Percentiles rank a stretch among this genome's conserved stretches.
Conservation (phyloP, 495 filamentous ascomycete genomes). For the Sordaria brevicollis region DNA sequence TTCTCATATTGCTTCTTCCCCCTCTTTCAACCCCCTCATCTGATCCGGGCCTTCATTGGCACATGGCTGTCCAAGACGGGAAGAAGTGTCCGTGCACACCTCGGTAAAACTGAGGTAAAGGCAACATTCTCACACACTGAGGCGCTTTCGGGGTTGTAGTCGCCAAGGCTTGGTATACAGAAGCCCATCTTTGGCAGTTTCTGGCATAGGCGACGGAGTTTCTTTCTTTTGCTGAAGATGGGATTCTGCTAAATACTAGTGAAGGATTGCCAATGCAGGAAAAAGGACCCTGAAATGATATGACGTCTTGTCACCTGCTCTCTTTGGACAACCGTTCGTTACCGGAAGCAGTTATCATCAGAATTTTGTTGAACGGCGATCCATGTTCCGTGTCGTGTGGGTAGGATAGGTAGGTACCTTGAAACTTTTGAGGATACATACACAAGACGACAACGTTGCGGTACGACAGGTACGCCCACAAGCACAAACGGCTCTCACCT, state of each 20-base stretch:
- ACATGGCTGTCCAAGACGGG: neutral
- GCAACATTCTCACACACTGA: neutral
- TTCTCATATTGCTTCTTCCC: neutral
- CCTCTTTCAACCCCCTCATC: neutral
- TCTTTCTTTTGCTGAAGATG: neutral
- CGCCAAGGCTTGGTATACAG: neutral
- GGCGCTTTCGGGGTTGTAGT: neutral
- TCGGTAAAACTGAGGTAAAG: neutral
- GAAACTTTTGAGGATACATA: neutral
- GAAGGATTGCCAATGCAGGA: neutral
- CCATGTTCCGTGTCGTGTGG: neutral
- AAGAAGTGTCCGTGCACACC: neutral
- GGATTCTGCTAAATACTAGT: neutral
- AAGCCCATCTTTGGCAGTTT: neutral
- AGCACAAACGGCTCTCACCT: neutral
- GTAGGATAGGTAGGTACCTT: neutral
- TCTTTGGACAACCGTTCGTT: neutral
- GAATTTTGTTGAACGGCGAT: neutral
- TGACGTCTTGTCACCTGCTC: neutral
- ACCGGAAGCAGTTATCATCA: neutral
- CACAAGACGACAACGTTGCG: neutral
- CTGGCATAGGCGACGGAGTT: neutral
- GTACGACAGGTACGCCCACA: too few species aligned
- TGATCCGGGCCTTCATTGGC: neutral
- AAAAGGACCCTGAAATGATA: neutral